A percentile compares a stretch with the other conserved stretches of the same genome.
These are phyloP conservation scores for Gyrodon lividus DNA, from an alignment of 768 basidiomycete genomes.

Conservation along the genomic window DNA sequence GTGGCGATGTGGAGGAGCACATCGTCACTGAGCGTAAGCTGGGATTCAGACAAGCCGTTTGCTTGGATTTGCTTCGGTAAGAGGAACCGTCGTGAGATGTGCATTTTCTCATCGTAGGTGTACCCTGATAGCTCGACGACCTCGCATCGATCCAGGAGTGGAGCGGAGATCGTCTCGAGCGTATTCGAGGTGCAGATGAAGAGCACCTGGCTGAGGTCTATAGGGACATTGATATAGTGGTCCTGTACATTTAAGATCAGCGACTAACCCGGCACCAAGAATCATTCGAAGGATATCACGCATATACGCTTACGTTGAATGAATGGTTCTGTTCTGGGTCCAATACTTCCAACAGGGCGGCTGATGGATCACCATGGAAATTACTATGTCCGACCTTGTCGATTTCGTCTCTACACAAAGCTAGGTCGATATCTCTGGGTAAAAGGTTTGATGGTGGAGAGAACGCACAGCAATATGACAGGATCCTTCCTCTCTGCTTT, in stretches of 20 bases:
- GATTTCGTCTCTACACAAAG: conserved; percentile 64
- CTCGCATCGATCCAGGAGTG: conserved; percentile 88
- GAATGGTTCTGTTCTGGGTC: conserved; percentile 92
- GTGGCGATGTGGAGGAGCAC: conserved; percentile 72
- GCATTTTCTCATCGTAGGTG: conserved; percentile 88
- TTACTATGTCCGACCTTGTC: conserved; percentile 88
- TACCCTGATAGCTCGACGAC: conserved; percentile 82
- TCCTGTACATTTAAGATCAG: conserved; percentile 48
- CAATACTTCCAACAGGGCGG: conserved; percentile 87
- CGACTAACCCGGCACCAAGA: neutral
- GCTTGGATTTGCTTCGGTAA: conserved; percentile 83
- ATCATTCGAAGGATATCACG: neutral
- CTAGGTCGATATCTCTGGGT: neutral
- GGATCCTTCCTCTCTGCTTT: conserved; percentile 81
- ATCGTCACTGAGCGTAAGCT: conserved; percentile 66
- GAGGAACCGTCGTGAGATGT: conserved; percentile 84
- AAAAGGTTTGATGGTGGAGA: neutral
- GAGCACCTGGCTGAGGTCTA: conserved; percentile 84
- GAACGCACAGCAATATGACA: conserved; percentile 64
- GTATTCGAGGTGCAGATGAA: conserved; percentile 94
- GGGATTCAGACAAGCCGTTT: conserved; percentile 65
- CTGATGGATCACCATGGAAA: conserved; percentile 90
- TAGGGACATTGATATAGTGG: conserved; percentile 87
- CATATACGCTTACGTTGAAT: conserved; percentile 56
- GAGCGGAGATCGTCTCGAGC: conserved; percentile 84